Percentiles rank a stretch among this genome's conserved stretches.
phyloP scores from a whole-genome alignment of 2,329 filamentous ascomycete genomes.

The Beauveria brongniartii region DNA sequence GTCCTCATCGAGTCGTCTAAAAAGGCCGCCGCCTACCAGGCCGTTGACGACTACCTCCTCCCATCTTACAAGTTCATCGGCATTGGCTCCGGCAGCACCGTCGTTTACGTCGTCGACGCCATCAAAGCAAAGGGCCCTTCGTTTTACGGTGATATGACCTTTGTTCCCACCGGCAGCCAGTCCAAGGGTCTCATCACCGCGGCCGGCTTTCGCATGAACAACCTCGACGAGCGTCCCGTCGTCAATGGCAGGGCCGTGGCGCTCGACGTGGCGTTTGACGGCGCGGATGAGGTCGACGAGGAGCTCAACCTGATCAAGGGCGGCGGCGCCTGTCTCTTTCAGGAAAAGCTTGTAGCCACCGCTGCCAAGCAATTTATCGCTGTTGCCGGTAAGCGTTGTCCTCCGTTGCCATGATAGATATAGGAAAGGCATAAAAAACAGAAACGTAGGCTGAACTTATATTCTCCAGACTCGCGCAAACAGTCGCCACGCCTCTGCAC shows the following conservation, averaged over 20 bases:
- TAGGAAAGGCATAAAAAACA: background rate
- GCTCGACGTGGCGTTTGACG: conserved; percentile 90
- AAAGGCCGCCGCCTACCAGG: conserved; percentile 63
- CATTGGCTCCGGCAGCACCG: conserved; percentile 75
- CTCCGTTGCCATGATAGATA: background rate
- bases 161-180: conserved; percentile 88
- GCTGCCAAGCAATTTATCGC: conserved; percentile 79
- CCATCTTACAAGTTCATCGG: conserved; percentile 57
- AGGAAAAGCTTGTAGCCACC: conserved; percentile 91
- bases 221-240: conserved; percentile 64
- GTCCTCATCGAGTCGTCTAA: conserved; percentile 63
- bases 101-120: conserved; percentile 78
- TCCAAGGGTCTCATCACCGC: conserved; percentile 77
- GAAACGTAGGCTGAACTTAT: background rate
- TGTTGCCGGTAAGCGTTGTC: conserved; percentile 57
- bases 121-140: conserved; percentile 54
- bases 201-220: conserved; percentile 68
- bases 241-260: conserved; percentile 32
- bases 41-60: conserved; percentile 64
- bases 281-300: conserved; percentile 92
- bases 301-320: conserved; percentile 97
- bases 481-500: conserved; percentile 66
- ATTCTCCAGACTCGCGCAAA: conserved; percentile 71
- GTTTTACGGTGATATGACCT: conserved; percentile 60
- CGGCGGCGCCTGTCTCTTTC: conserved; percentile 92